Evolutionary conservation across 306 rosid genomes (phyloP).

Genomic region (Citrullus colocynthis): DNA sequence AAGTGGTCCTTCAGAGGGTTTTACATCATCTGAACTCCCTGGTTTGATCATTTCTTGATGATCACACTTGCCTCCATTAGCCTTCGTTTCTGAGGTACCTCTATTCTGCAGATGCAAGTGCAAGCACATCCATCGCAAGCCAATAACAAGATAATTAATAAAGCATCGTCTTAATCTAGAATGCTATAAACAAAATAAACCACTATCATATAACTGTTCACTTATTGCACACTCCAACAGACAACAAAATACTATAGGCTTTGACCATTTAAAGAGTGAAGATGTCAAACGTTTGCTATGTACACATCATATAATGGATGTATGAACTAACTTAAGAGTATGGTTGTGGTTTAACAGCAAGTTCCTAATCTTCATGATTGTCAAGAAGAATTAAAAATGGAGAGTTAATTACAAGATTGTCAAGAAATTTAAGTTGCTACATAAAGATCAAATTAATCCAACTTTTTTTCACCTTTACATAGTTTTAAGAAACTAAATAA

Average conservation of each 20-base stretch:
- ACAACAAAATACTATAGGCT: no score
- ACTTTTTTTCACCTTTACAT: neutral
- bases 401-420: neutral
- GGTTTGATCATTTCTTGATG: slow-evolving; percentile 14
- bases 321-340: neutral
- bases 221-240: neutral
- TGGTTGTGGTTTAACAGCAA: neutral
- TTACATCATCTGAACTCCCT: slow-evolving; percentile 27
- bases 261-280: neutral
- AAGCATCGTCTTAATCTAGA: neutral
- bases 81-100: slow-evolving; percentile 11
- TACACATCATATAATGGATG: neutral
- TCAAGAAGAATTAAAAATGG: neutral
- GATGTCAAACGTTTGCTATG: neutral
- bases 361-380: neutral
- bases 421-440: neutral
- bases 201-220: neutral
- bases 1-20: slow-evolving; percentile 35
- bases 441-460: neutral
- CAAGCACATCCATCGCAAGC: neutral
- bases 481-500: slow-evolving; percentile 6
- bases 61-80: slow-evolving; percentile 14
- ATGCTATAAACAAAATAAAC: neutral
- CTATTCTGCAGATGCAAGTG: slow-evolving; percentile 16
- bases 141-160: neutral